Percentiles rank a stretch among this genome's conserved stretches.
Conservation (phyloP, 2,329 filamentous ascomycete species). For the Talaromyces sp. region DNA sequence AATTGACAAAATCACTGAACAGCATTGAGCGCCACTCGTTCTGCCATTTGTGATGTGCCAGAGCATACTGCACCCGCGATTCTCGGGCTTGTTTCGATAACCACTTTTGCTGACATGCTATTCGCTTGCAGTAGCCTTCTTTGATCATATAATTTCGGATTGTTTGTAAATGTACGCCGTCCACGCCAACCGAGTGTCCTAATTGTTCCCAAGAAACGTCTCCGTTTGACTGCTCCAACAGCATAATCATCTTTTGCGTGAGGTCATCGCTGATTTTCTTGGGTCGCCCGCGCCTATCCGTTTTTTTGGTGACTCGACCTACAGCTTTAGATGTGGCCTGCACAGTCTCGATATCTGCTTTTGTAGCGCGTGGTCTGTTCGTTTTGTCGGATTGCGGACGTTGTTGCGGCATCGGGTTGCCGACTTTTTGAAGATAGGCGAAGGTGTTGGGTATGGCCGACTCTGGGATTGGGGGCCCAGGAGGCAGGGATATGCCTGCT, state of each 20-base stretch:
- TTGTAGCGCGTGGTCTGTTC: slow-evolving; percentile 8
- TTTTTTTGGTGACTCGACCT: slow-evolving; percentile 14
- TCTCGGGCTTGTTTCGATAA: slow-evolving; percentile 17
- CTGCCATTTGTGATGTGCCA: slow-evolving; percentile 18
- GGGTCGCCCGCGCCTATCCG: slow-evolving; percentile 18
- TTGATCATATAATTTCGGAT: slow-evolving; percentile 21
- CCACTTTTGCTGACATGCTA: slow-evolving; percentile 20
- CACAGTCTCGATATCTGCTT: background rate
- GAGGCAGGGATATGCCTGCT: slow-evolving; percentile 6
- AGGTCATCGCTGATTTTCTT: slow-evolving; percentile 21
- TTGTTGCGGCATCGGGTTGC: slow-evolving; percentile 11
- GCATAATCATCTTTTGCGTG: slow-evolving; percentile 20
- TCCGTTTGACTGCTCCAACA: slow-evolving; percentile 17
- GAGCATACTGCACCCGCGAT: slow-evolving; percentile 18
- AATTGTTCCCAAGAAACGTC: slow-evolving; percentile 19
- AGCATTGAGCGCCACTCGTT: slow-evolving; percentile 18
- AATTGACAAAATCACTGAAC: slow-evolving; percentile 20
- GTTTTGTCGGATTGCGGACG: slow-evolving; percentile 10
- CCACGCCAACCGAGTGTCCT: slow-evolving; percentile 19
- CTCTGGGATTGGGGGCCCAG: background rate
- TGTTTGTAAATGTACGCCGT: slow-evolving; percentile 20
- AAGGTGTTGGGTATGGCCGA: slow-evolving; percentile 12
- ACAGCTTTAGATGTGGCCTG: slow-evolving; percentile 3
- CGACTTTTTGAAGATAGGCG: slow-evolving; percentile 12
- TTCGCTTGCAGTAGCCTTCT: slow-evolving; percentile 20